These are phyloP conservation scores for Scutellaria minor DNA, from an alignment of 257 asterid genomes.

Conservation along the genomic window DNA sequence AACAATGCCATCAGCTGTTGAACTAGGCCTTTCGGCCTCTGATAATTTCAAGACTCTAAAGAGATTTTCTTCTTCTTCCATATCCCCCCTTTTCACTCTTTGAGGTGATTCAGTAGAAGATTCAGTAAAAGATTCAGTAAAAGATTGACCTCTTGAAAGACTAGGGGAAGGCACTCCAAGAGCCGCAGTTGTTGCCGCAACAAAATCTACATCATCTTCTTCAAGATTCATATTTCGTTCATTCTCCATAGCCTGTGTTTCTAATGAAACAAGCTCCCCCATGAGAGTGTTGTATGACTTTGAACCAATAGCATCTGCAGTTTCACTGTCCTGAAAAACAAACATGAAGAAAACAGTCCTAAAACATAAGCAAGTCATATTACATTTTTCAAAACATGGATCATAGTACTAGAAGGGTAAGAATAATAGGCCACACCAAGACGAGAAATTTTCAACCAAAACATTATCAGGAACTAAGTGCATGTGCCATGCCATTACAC, in stretches of 20 bases:
- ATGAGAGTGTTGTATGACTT: conserved; percentile 86
- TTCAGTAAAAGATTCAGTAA: conserved; percentile 71
- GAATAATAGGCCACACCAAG: not conserved
- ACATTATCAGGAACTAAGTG: not conserved
- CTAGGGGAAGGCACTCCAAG: conserved; percentile 96
- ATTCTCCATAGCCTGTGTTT: conserved; percentile 53
- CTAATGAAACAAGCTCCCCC: conserved; percentile 93
- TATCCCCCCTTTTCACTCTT: conserved; percentile 68
- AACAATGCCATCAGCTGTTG: conserved; percentile 41
- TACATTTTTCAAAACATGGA: not conserved
- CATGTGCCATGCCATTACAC: not conserved
- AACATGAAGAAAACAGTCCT: conserved; percentile 31
- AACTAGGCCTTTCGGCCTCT: conserved; percentile 45
- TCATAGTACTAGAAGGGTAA: not conserved
- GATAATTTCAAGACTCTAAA: conserved; percentile 64
- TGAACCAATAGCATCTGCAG: conserved; percentile 80
- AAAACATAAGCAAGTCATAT: conserved; percentile 1
- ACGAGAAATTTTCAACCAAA: not conserved
- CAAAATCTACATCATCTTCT: conserved; percentile 88
- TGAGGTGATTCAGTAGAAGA: conserved; percentile 73
- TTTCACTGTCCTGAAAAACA: conserved; percentile 69
- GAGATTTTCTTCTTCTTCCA: conserved; percentile 83
- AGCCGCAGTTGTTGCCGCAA: conserved; percentile 94
- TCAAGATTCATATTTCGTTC: conserved; percentile 49
- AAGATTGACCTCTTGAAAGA: conserved; percentile 82